A percentile compares a stretch with the other conserved stretches of the same genome.
Evolutionary conservation across 176 grass and related monocot species (phyloP).

Genomic region (Neostapfia colusana): DNA sequence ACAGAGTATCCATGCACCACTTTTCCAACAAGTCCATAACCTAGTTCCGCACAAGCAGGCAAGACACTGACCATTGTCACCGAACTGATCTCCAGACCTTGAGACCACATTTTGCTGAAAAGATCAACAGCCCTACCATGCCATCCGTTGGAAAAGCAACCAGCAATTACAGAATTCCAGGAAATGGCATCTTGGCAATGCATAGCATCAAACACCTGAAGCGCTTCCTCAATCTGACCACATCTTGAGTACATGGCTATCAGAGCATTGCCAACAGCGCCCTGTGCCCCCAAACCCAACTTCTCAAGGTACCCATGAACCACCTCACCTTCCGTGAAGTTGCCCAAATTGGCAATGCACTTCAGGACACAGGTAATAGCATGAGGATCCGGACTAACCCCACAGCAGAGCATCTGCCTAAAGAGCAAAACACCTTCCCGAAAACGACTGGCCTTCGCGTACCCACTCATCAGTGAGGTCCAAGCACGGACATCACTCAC

Average conservation of each 20-base stretch:
- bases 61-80: conserved; percentile 67
- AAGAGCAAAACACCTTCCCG: conserved; percentile 61
- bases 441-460: conserved; percentile 47
- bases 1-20: conserved; percentile 66
- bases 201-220: conserved; percentile 64
- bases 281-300: conserved; percentile 49
- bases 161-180: conserved; percentile 78
- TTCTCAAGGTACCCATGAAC: conserved; percentile 68
- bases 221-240: conserved; percentile 43
- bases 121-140: conserved; percentile 44
- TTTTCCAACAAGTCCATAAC: conserved; percentile 53
- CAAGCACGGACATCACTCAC: conserved; percentile 49
- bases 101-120: conserved; percentile 57
- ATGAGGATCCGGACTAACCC: conserved; percentile 52
- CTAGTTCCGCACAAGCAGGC: conserved; percentile 62
- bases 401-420: conserved; percentile 52
- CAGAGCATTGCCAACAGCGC: conserved; percentile 70
- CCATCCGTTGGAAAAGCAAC: conserved; percentile 65
- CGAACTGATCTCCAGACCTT: conserved; percentile 52
- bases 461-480: conserved; percentile 64
- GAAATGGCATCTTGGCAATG: conserved; percentile 62
- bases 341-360: conserved; percentile 52
- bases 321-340: conserved; percentile 45
- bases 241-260: conserved; percentile 66
- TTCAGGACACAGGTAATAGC: conserved; percentile 65